Evolutionary conservation across 2,329 filamentous ascomycete species (phyloP), one percentile per base, ranked within the genome.

Genomic region (Penicillium sumatraense): DNA sequence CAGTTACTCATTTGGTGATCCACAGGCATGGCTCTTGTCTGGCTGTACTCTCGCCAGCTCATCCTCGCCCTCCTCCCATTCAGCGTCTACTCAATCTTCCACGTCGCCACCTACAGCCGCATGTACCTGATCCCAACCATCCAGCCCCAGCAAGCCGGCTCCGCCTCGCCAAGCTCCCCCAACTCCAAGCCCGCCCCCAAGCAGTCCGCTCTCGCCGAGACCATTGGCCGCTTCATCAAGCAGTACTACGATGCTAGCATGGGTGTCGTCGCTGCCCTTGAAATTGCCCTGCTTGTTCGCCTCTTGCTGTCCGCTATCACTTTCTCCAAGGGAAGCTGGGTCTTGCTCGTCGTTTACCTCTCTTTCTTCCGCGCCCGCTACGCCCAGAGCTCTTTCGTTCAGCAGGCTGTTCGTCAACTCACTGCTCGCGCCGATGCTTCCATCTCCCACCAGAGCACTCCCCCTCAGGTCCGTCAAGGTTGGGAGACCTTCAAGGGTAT

Each of bases 211-310:
- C 77, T 92, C 53, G 88, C 90, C 51, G 92, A 97, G 59, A 85
- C 83, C 65, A 96, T 99, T 74, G 92, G 92, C 66, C 84, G 83
- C 68, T 99, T 99, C 70, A 92, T 99, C 75, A 98, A 98, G 86
- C 86, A 92, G 74, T 97, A 98, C 85, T 99, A 99, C 73, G 95
- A 99, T 74, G 80, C 86, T 58, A 96, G 91, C 76, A 99, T 99
- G 95, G 90, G 89, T 54, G 81, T 98, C 58, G 95, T 99, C 27
- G 89, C 93, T 33, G 81, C 83, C 44, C 89, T 99, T 56, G 95
- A 99, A 80, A 91, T 98, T 64, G 78, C 85, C 36, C 86, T 98
- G 57, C 96, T 93, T 88, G 80, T 89, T 76, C 91, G 95, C 69
- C 80, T 99, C 52, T 71, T 96, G 46, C 78, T 92, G 51, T 89